Evolutionary conservation across 306 rosid genomes (phyloP).

Genomic region (Pyrus communis): DNA sequence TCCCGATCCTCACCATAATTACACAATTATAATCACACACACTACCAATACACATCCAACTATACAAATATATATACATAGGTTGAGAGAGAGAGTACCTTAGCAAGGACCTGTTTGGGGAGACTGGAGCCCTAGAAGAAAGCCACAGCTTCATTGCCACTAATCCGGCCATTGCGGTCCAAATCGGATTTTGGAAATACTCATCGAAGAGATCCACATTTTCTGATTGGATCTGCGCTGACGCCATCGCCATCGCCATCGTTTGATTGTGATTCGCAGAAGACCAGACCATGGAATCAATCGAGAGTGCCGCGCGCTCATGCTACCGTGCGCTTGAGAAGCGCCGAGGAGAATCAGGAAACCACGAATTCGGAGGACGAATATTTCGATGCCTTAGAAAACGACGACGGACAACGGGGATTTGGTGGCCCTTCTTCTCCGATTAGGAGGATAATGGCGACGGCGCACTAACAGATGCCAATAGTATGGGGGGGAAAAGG

Average conservation of each 20-base stretch:
- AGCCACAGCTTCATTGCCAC: constrained; percentile 26
- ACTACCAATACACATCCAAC: too few relatives aligned
- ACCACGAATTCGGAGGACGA: not conserved
- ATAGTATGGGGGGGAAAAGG: not conserved
- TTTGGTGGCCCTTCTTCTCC: not conserved
- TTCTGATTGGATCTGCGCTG: constrained; percentile 49
- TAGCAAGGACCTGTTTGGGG: not conserved
- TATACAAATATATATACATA: too few relatives aligned
- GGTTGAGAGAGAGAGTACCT: too few relatives aligned
- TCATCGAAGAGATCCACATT: constrained; percentile 96
- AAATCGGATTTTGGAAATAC: constrained; percentile 86
- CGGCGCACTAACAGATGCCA: not conserved
- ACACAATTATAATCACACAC: too few relatives aligned
- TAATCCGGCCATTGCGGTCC: constrained; percentile 93
- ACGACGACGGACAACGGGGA: not conserved
- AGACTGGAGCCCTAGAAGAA: not conserved
- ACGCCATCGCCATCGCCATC: constrained; percentile 83
- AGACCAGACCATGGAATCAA: constrained; percentile 40
- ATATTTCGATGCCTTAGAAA: constrained; percentile 18
- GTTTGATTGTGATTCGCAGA: constrained; percentile 25
- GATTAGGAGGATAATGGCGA: constrained; percentile 7
- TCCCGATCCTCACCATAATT: too few relatives aligned
- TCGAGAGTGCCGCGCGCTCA: not conserved
- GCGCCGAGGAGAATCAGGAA: not conserved
- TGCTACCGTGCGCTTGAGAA: not conserved